These are phyloP conservation scores for Kentomonas sorsogonicus DNA, from an alignment of 208 protist species.

Conservation along the genomic window DNA sequence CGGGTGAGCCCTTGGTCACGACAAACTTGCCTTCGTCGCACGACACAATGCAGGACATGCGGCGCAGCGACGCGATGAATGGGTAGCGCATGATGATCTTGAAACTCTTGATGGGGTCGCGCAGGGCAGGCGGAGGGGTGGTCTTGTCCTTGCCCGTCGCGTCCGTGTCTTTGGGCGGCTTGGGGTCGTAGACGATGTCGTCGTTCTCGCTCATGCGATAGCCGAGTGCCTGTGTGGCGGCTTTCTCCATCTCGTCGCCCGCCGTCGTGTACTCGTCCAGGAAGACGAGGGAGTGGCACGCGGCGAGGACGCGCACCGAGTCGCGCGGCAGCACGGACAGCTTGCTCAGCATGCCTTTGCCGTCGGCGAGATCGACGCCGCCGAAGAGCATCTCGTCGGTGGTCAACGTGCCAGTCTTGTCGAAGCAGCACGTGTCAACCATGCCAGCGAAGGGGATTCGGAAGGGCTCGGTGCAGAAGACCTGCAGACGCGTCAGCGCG, in stretches of 20 bases:
- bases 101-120: conserved; percentile 29
- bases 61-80: conserved; percentile 93
- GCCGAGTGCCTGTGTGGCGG: conserved; percentile 81
- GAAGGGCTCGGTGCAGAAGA: conserved; percentile 98
- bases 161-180: conserved; percentile 13
- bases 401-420: conserved; percentile 99
- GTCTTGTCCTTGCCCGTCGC: conserved; percentile 9
- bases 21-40: conserved; percentile 57
- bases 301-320: conserved; percentile 78
- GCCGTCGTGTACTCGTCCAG: conserved; percentile 83
- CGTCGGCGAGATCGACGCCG: conserved; percentile 84
- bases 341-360: conserved; percentile 85
- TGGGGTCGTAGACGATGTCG: conserved; percentile 66
- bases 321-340: conserved; percentile 61
- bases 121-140: neutral
- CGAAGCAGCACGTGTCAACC: conserved; percentile 98
- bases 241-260: conserved; percentile 97
- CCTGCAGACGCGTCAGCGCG: conserved; percentile 83
- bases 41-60: conserved; percentile 93
- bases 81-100: conserved; percentile 89
- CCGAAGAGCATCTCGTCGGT: conserved; percentile 92
- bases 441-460: conserved; percentile 99
- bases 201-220: conserved; percentile 78
- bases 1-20: conserved; percentile 95
- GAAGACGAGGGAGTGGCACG: conserved; percentile 88